Percentiles rank a stretch among this genome's conserved stretches.
phyloP scores from a whole-genome alignment of 352 stramenopile species.

The Pythium myriotylum region DNA sequence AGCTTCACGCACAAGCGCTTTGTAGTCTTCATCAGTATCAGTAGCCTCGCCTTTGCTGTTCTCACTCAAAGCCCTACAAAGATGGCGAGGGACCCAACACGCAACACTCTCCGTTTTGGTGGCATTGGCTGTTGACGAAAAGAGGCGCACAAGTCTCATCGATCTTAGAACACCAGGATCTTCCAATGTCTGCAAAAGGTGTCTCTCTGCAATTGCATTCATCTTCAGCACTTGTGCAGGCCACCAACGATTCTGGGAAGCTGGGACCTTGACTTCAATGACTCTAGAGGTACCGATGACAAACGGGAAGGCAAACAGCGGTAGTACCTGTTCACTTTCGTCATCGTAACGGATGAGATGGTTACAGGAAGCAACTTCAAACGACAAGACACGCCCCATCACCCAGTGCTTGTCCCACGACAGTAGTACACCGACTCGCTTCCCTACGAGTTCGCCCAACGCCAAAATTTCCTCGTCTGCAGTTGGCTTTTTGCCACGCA shows the following conservation, averaged over 20 bases:
- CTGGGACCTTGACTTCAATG: constrained; percentile 70
- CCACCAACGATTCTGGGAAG: constrained; percentile 69
- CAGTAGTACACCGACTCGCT: constrained; percentile 67
- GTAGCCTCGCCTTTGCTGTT: not conserved
- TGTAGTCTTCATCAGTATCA: constrained; percentile 7
- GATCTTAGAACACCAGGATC: constrained; percentile 36
- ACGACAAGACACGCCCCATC: constrained; percentile 66
- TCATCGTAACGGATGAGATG: constrained; percentile 80
- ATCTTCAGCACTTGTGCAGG: constrained; percentile 69
- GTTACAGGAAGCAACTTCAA: constrained; percentile 51
- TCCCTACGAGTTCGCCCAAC: constrained; percentile 67
- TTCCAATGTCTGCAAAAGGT: constrained; percentile 42
- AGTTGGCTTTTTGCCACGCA: constrained; percentile 54
- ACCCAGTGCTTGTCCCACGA: constrained; percentile 83
- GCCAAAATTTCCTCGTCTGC: constrained; percentile 45
- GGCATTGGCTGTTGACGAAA: constrained; percentile 29
- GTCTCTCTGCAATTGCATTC: constrained; percentile 58
- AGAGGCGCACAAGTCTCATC: constrained; percentile 70
- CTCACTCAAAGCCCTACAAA: constrained; percentile 56
- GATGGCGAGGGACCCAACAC: constrained; percentile 77
- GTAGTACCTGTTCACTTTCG: constrained; percentile 53
- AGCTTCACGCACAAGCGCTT: not conserved
- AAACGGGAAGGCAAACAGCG: constrained; percentile 71
- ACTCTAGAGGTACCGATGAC: constrained; percentile 67
- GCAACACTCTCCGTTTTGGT: constrained; percentile 55